Percentiles rank a stretch among this genome's conserved stretches.
These are phyloP conservation scores for Erigeron philadelphicus DNA, from an alignment of 140 eudicot genomes.

Conservation along the genomic window DNA sequence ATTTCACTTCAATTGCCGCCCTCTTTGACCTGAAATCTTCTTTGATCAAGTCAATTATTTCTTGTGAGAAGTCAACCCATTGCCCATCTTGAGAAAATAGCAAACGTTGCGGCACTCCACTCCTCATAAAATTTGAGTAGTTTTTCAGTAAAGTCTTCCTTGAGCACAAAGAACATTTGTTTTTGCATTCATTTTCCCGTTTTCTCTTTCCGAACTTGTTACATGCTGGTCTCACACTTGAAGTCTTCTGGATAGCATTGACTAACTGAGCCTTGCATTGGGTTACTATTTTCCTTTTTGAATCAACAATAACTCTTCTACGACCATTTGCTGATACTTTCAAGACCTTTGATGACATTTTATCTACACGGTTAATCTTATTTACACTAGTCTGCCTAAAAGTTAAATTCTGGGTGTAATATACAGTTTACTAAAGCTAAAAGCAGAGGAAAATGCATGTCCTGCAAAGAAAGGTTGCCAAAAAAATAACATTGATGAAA, in stretches of 20 bases:
- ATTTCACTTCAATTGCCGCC: constrained; percentile 48
- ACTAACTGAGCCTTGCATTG: constrained; percentile 26
- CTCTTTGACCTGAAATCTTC: constrained; percentile 52
- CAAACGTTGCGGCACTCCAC: constrained; percentile 63
- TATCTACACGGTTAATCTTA: constrained; percentile 38
- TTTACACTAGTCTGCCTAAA: constrained; percentile 32
- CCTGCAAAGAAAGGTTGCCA: constrained; percentile 22
- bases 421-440: constrained; percentile 25
- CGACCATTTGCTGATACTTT: constrained; percentile 61
- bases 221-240: constrained; percentile 30
- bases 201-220: constrained; percentile 59
- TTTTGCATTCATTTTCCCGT: constrained; percentile 41
- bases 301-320: constrained; percentile 35
- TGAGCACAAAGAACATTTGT: constrained; percentile 32
- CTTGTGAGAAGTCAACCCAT: constrained; percentile 66
- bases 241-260: constrained; percentile 28
- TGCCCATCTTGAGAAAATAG: constrained; percentile 67
- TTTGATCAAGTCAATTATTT: constrained; percentile 41
- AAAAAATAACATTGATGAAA: not conserved
- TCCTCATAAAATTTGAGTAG: constrained; percentile 54
- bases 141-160: constrained; percentile 41
- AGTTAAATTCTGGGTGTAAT: constrained; percentile 24
- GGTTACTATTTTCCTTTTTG: constrained; percentile 56
- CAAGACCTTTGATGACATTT: constrained; percentile 56
- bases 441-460: constrained; percentile 22